These are phyloP conservation scores for Entonaema liquescens DNA, from an alignment of 495 filamentous ascomycete genomes.

Conservation along the genomic window DNA sequence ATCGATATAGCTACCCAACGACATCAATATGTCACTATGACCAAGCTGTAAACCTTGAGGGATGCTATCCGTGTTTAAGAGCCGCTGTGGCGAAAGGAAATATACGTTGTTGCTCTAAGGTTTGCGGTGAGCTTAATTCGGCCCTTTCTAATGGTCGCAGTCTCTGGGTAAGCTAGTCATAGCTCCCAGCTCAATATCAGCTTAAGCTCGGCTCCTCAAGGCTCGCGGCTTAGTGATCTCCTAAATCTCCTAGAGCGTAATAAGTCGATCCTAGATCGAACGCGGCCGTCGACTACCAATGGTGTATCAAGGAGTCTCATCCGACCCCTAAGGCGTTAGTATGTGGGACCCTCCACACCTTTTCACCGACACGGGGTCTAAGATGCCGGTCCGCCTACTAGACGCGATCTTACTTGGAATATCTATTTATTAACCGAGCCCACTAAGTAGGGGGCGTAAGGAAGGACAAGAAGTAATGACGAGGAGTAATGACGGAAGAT, in stretches of 20 bases:
- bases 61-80: neutral
- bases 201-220: neutral
- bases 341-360: slow-evolving; percentile 25
- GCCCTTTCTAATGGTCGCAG: neutral
- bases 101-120: neutral
- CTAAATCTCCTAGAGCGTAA: neutral
- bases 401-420: slow-evolving; percentile 8
- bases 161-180: neutral
- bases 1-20: neutral
- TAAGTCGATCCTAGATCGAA: slow-evolving; percentile 8
- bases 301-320: slow-evolving; percentile 1
- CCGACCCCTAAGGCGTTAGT: neutral
- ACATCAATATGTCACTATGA: neutral
- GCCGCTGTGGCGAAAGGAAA: slow-evolving; percentile 13
- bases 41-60: neutral
- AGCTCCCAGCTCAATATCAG: neutral
- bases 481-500: slow-evolving; percentile 1
- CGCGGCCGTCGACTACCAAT: slow-evolving; percentile 17
- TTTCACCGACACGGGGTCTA: slow-evolving; percentile 16
- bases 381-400: slow-evolving; percentile 3
- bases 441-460: neutral
- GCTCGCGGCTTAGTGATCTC: neutral
- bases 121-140: neutral
- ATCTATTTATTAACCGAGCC: slow-evolving; percentile 11
- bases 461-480: neutral